Evolutionary conservation across 495 filamentous ascomycete species (phyloP).

Genomic region (Neurospora sp.): DNA sequence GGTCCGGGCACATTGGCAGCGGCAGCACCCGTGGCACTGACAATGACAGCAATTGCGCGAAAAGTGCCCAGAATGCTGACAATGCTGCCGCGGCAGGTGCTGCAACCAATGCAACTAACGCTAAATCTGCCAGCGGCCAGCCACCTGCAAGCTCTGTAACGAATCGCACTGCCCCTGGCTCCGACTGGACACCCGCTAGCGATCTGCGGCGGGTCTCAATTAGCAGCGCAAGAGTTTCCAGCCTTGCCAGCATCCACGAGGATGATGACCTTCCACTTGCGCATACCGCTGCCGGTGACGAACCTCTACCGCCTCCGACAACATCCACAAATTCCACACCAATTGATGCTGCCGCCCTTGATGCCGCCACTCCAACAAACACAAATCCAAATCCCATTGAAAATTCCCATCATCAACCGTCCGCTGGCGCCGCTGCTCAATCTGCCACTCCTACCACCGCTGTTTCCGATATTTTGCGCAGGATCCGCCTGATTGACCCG

Average conservation of each 20-base stretch:
- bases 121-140: neutral
- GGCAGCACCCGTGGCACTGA: neutral
- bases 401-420: neutral
- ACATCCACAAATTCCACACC: neutral
- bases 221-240: neutral
- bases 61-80: neutral
- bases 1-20: neutral
- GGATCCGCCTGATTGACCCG: conserved; percentile 15
- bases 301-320: conserved; percentile 4
- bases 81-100: neutral
- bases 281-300: neutral
- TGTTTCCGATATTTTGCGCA: neutral
- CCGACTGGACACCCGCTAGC: neutral
- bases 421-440: neutral
- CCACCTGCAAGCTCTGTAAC: neutral
- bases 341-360: neutral
- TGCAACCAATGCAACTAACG: neutral
- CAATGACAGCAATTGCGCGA: neutral
- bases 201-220: neutral
- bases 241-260: conserved; percentile 1
- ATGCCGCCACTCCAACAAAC: conserved; percentile 1
- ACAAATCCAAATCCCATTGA: neutral
- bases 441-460: conserved; percentile 1
- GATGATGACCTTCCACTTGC: neutral
- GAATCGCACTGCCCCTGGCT: neutral